Evolutionary conservation across 108 stramenopile species (phyloP).

Genomic region (Cyclostephanos tholiformis): DNA sequence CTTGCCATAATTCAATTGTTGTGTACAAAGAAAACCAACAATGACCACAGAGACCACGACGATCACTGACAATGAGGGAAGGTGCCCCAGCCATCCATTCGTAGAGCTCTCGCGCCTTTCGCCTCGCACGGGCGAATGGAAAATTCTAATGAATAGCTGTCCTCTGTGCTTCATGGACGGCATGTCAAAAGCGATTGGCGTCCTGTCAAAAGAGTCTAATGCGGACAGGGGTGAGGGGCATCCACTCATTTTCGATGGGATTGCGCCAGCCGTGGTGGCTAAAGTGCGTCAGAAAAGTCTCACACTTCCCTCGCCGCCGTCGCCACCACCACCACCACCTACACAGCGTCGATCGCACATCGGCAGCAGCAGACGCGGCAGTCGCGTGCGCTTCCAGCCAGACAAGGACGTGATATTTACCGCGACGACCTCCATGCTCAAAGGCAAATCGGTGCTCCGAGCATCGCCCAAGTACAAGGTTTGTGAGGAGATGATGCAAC

Average conservation of each 20-base stretch:
- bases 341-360: not conserved
- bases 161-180: constrained; percentile 8
- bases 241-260: not conserved
- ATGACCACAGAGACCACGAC: too few species aligned
- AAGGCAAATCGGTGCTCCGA: not conserved
- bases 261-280: not conserved
- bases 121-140: constrained; percentile 8
- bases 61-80: constrained; percentile 4
- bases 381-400: constrained; percentile 13
- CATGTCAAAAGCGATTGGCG: not conserved
- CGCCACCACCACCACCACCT: not conserved
- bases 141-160: constrained; percentile 4
- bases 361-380: not conserved
- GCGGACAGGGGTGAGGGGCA: not conserved
- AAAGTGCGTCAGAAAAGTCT: not conserved
- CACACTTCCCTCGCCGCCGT: not conserved
- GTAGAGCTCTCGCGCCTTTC: constrained; percentile 5
- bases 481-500: not conserved
- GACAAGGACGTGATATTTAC: not conserved
- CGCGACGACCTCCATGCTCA: not conserved
- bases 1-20: too few species aligned
- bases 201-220: not conserved
- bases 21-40: too few species aligned
- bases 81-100: constrained; percentile 7
- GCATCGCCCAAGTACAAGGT: constrained; percentile 2